Evolutionary conservation across 176 grass and related monocot genomes (phyloP), one percentile per base, ranked within the genome.

Genomic region (Musa acuminata): DNA sequence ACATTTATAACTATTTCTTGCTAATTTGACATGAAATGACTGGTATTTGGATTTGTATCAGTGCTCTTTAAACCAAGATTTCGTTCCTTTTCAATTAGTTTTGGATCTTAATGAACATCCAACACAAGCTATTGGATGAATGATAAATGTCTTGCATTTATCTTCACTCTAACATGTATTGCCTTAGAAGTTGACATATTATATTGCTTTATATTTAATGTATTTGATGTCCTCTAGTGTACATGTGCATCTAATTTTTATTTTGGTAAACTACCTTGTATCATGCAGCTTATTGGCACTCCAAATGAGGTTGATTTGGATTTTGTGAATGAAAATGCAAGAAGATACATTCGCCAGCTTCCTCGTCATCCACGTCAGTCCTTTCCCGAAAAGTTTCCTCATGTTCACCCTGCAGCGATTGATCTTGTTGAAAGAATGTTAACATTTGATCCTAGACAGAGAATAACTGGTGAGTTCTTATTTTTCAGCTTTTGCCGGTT

Each of bases 311-410:
- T 60, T 55, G 89, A 96, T 85, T 74, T 96, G 51, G 93, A 92
- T 79, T 96, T 92, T 81, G 93, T 96, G 52, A 96, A 92, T 78
- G 93, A 96, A 84, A 96, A 92, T 75, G 93, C 93, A 49, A 92
- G 93, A 92, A 96, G 77, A 87, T 96, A 92, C 79, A 92, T 96
- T 66, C 71, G 77, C 14, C 93, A 96, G 73, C 83, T 92, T 73
- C 87, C 93, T 25, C 77, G 82, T 49, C 80, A 96, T 81, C 69
- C 90, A 55, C 87, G 83, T 6, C 93, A 96, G 66, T 92, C 93
- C 14, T 80, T 96, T 0, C 82, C 82, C 63, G 85, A 96, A 85
- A 96, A 96, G 71, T 96, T 96, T 79, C 87, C 93, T 14, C 93
- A 96, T 72, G 93, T 96, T 78, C 93, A 92, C 76, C 87, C 93